Evolutionary conservation across 257 asterid species (phyloP).

Genomic region (Solanum chiquidenum): DNA sequence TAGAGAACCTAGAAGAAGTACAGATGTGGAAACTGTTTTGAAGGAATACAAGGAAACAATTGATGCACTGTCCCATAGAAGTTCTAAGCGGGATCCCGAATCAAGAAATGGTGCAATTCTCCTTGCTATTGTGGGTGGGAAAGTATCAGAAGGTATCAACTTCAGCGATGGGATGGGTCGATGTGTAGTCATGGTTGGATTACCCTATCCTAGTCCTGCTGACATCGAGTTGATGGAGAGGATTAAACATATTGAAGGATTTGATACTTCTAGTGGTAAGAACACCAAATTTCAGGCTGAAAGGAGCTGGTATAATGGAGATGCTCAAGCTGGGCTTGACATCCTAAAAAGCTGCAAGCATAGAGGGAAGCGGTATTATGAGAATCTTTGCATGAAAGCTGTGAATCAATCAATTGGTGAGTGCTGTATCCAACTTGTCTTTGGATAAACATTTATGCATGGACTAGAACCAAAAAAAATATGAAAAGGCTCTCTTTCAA

Average conservation of each 20-base stretch:
- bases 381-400: conserved; percentile 98
- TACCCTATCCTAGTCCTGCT: conserved; percentile 94
- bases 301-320: conserved; percentile 32
- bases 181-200: conserved; percentile 93
- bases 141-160: conserved; percentile 96
- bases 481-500: not conserved
- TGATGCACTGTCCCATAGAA: conserved; percentile 20
- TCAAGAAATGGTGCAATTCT: conserved; percentile 75
- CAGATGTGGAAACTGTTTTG: conserved; percentile 66
- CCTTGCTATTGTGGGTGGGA: conserved; percentile 94
- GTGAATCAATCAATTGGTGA: conserved; percentile 91
- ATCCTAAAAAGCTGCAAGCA: conserved; percentile 68
- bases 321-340: conserved; percentile 50
- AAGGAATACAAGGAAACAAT: conserved; percentile 69
- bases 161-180: conserved; percentile 89
- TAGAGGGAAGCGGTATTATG: conserved; percentile 87
- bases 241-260: conserved; percentile 80
- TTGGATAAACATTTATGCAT: not conserved
- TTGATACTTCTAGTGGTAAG: conserved; percentile 21
- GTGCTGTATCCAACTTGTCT: conserved; percentile 1
- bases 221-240: conserved; percentile 89
- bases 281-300: conserved; percentile 3
- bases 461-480: not conserved
- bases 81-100: conserved; percentile 5
- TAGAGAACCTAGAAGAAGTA: conserved; percentile 84